A percentile compares a stretch with the other conserved stretches of the same genome.
phyloP scores from a whole-genome alignment of 2,329 filamentous ascomycete species.

The Fusarium duplospermum region DNA sequence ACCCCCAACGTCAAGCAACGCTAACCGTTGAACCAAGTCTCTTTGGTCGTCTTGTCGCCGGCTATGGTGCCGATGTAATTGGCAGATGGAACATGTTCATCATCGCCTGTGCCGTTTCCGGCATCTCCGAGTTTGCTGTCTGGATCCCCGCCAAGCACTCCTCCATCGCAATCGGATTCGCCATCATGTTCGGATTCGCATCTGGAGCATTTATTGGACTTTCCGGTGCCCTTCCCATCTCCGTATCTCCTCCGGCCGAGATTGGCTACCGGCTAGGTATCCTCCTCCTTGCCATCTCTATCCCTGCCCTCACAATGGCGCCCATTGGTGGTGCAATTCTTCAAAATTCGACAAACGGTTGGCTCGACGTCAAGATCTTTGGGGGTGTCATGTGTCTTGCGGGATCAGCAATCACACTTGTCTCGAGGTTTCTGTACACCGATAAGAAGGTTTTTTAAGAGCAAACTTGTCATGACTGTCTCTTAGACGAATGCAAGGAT shows the following conservation, averaged over 20 bases:
- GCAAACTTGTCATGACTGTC: background rate
- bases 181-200: background rate
- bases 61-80: background rate
- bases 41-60: background rate
- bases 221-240: background rate
- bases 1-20: no score
- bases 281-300: background rate
- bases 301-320: background rate
- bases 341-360: background rate
- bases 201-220: background rate
- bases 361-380: background rate
- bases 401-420: background rate
- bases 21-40: background rate
- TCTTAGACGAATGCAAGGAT: no score
- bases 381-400: background rate
- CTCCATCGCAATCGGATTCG: background rate
- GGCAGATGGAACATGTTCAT: background rate
- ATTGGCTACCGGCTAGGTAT: background rate
- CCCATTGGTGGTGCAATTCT: background rate
- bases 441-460: background rate
- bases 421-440: background rate
- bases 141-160: background rate
- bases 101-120: background rate
- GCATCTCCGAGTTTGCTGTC: background rate
- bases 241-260: background rate